phyloP scores from a whole-genome alignment of 768 basidiomycete genomes.

The Mycena chlorophos region DNA sequence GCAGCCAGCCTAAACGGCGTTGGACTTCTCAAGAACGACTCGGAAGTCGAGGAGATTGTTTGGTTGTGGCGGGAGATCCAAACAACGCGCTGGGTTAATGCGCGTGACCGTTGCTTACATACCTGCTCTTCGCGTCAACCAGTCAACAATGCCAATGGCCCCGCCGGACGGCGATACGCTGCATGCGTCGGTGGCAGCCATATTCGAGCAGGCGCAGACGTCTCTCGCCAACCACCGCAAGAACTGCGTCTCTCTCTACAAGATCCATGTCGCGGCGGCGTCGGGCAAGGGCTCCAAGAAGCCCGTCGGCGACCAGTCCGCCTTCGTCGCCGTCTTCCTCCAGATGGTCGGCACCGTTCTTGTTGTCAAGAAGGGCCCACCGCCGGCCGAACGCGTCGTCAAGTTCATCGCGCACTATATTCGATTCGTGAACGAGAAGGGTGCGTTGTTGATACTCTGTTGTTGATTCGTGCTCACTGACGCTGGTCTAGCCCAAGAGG shows the following conservation, averaged over 20 bases:
- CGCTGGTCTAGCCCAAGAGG: slow-evolving; percentile 20
- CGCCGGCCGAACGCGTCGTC: slow-evolving; percentile 77
- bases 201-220: slow-evolving; percentile 79
- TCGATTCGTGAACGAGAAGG: slow-evolving; percentile 78
- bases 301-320: slow-evolving; percentile 69
- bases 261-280: slow-evolving; percentile 55
- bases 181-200: slow-evolving; percentile 36
- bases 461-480: slow-evolving; percentile 25
- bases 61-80: too few species aligned
- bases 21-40: too few species aligned
- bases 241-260: slow-evolving; percentile 84
- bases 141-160: not conserved
- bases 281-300: slow-evolving; percentile 54
- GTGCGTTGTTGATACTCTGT: slow-evolving; percentile 43
- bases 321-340: slow-evolving; percentile 75
- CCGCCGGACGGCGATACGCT: slow-evolving; percentile 21
- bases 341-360: slow-evolving; percentile 73
- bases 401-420: slow-evolving; percentile 88
- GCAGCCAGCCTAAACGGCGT: too few species aligned
- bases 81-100: too few species aligned
- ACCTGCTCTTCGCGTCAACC: too few species aligned
- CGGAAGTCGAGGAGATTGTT: too few species aligned
- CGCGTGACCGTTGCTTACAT: too few species aligned
- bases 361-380: slow-evolving; percentile 82
- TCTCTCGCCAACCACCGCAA: slow-evolving; percentile 90